Evolutionary conservation across 345 rosid genomes (phyloP).

Genomic region (Acer campestre): DNA sequence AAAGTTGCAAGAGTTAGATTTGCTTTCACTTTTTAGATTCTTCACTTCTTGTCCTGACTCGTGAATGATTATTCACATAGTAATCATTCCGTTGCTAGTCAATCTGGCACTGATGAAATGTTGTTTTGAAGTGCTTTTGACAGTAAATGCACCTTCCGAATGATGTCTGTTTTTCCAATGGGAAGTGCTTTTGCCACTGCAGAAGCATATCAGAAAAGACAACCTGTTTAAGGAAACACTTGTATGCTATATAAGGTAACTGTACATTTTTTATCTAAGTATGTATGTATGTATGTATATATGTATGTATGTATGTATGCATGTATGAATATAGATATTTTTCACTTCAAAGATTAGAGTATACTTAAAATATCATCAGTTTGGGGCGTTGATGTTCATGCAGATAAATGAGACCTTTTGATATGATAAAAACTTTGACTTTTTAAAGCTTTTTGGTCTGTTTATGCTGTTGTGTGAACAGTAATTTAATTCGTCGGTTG

Average conservation of each 20-base stretch:
- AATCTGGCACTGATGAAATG: slow-evolving; percentile 15
- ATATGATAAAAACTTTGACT: neutral
- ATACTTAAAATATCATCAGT: neutral
- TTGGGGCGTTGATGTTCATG: slow-evolving; percentile 6
- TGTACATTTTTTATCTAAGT: neutral
- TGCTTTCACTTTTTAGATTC: slow-evolving; percentile 26
- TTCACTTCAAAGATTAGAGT: neutral
- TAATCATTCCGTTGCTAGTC: slow-evolving; percentile 10
- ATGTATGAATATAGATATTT: neutral
- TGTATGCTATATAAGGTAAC: slow-evolving; percentile 13
- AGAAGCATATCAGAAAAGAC: slow-evolving; percentile 16
- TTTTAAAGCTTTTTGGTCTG: slow-evolving; percentile 10
- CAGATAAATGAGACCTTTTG: neutral
- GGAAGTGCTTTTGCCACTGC: slow-evolving; percentile 12
- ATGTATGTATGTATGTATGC: neutral
- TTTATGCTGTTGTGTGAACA: slow-evolving; percentile 2
- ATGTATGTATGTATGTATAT: neutral
- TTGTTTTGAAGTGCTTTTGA: slow-evolving; percentile 18
- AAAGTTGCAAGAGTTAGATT: slow-evolving; percentile 8
- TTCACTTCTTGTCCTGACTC: slow-evolving; percentile 23
- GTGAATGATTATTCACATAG: slow-evolving; percentile 10
- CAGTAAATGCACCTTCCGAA: slow-evolving; percentile 1
- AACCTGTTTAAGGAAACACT: neutral
- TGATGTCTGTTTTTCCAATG: slow-evolving; percentile 23
- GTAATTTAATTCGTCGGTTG: neutral